A percentile compares a stretch with the other conserved stretches of the same genome.
These are phyloP conservation scores for Myriosclerotinia duriaeana DNA, from an alignment of 2,329 filamentous ascomycete genomes.

Conservation along the genomic window DNA sequence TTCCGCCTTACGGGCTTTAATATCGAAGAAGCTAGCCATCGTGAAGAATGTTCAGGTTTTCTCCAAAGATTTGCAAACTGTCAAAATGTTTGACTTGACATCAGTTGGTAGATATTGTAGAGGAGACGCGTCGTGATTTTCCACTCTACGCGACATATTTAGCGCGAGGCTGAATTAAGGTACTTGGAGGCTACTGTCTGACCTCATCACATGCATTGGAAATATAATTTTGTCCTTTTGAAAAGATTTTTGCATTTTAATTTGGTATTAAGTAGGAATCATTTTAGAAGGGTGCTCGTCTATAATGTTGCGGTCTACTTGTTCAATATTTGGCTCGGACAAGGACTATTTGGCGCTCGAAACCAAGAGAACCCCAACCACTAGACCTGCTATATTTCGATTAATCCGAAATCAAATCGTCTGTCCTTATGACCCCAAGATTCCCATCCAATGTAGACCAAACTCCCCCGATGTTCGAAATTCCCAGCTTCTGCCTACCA, in stretches of 20 bases:
- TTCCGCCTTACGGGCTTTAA: constrained; percentile 84
- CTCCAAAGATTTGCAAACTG: neutral
- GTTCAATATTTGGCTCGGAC: neutral
- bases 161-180: constrained; percentile 13
- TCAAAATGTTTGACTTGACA: neutral
- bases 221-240: neutral
- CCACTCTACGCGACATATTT: constrained; percentile 23
- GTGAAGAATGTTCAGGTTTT: neutral
- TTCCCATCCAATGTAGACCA: constrained; percentile 40
- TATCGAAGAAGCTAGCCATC: constrained; percentile 93
- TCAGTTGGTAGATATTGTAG: neutral
- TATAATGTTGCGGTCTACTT: neutral
- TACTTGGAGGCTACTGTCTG: neutral
- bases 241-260: too few relatives aligned
- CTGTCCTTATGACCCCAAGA: constrained; percentile 37
- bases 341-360: neutral
- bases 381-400: neutral
- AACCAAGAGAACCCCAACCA: neutral
- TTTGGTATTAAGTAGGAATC: neutral
- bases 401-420: constrained; percentile 21
- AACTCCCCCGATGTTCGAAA: constrained; percentile 29
- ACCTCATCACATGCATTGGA: neutral
- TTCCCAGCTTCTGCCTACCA: constrained; percentile 12
- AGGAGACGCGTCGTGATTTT: constrained; percentile 24
- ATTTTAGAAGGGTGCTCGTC: neutral